Conservation (phyloP, 2,329 filamentous ascomycete genomes). For the Xylaria sp. region DNA sequence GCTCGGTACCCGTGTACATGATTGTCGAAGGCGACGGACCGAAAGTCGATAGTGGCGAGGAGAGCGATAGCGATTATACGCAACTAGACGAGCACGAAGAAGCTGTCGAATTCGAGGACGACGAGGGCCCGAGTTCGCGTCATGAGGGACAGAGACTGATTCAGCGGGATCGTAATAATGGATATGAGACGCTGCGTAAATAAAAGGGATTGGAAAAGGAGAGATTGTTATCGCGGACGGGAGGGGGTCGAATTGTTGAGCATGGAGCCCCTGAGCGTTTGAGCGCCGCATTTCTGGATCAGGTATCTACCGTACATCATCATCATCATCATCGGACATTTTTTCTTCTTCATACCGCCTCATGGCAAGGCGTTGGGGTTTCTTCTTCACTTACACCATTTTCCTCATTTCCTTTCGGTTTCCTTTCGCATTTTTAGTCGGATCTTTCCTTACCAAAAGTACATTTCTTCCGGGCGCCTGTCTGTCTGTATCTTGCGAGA, state of each 20-base stretch:
- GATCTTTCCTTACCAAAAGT: background rate
- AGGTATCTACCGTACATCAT: background rate
- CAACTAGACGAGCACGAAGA: constrained; percentile 28
- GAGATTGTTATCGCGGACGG: background rate
- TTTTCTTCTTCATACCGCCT: background rate
- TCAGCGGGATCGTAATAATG: background rate
- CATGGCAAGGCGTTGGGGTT: background rate
- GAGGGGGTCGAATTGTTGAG: too few species aligned
- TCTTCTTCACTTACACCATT: background rate
- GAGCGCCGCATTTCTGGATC: background rate
- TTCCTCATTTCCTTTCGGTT: background rate
- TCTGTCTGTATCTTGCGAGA: too few species aligned
- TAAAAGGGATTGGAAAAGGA: background rate
- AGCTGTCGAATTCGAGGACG: constrained; percentile 25
- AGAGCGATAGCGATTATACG: constrained; percentile 30
- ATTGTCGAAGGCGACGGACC: constrained; percentile 71
- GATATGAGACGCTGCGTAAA: constrained; percentile 10
- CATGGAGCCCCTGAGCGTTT: background rate
- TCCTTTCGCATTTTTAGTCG: background rate
- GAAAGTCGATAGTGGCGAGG: constrained; percentile 28
- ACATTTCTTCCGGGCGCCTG: too few species aligned
- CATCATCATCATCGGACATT: too few species aligned
- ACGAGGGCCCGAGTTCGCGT: constrained; percentile 9
- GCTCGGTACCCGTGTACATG: constrained; percentile 67
- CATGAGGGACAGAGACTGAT: too few species aligned